A percentile compares a stretch with the other conserved stretches of the same genome.
Evolutionary conservation across 768 basidiomycete species (phyloP).

Genomic region (Boletus vinaceobasis): DNA sequence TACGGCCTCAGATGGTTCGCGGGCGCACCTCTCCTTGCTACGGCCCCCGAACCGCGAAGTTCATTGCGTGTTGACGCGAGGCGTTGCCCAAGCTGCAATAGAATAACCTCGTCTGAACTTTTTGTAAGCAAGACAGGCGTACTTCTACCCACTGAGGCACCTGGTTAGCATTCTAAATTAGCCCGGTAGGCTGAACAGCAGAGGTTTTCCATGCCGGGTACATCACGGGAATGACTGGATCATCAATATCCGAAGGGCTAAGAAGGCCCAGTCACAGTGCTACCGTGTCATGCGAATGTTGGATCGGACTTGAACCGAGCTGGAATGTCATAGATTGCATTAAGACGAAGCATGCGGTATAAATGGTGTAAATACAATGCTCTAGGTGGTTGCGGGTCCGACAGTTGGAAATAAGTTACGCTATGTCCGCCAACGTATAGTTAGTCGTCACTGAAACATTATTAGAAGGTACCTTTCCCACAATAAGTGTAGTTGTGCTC

Average conservation of each 20-base stretch:
- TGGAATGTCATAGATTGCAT: slow-evolving; percentile 9
- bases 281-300: not conserved
- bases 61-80: not conserved
- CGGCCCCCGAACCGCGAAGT: not conserved
- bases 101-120: not conserved
- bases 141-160: no score
- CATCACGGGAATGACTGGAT: not conserved
- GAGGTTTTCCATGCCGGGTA: not conserved
- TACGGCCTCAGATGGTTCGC: not conserved
- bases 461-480: slow-evolving; percentile 2
- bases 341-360: slow-evolving; percentile 13
- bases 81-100: not conserved
- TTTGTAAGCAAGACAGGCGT: not conserved
- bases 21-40: no score
- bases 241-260: not conserved
- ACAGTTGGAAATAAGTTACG: slow-evolving; percentile 18
- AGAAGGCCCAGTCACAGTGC: not conserved
- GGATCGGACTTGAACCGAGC: not conserved
- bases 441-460: slow-evolving; percentile 39
- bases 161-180: not conserved
- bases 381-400: slow-evolving; percentile 11
- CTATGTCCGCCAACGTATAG: not conserved
- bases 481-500: slow-evolving; percentile 25
- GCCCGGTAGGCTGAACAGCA: not conserved
- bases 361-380: slow-evolving; percentile 16